Evolutionary conservation across 192 early-diverging fungal genomes (phyloP), one percentile per base, ranked within the genome.

Genomic region (Oehlia diaphana): DNA sequence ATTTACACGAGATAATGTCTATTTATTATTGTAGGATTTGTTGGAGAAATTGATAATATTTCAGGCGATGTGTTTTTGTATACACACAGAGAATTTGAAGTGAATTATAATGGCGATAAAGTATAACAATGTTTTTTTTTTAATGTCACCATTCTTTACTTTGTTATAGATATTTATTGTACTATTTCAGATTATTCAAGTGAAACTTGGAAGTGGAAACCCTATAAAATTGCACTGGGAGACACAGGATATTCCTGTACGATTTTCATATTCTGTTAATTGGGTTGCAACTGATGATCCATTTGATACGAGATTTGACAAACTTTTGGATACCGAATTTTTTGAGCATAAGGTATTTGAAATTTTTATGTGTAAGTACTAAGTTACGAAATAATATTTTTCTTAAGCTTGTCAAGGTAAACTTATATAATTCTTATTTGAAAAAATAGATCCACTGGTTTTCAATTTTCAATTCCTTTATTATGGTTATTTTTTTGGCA

Each of bases 401-500:
- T 67, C 8, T 28, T 16, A 14, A 14, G 9, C 10, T 33, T 33
- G 26, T 35, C 33, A 16, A 9, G 65, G 14, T 74, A 76, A 31
- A 35, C 47, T 37, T 16, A 70, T 23, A 19, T 19, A 10, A 37
- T 63, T 58, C 1, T 50, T 31, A 12, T 9, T 44, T 26, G 63
- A 72, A 19, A n/a, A 42, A 14, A 58, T 83, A 94, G 91, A 88
- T 95, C 35, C 94, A 95, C 79, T 95, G 94, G 94, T 89, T 95
- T 63, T 93, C 92, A 0, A 93, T 96, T 71, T 84, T 92, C 67
- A 95, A 94, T 82, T 94, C 94, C 0, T 89, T 95, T 77, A 88
- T 95, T 87, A 93, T 96, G 88, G 93, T 95, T 9, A 39, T 96
- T 2, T 89, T 95, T 81, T 81, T 95, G 37, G 84, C 88, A 28